Conservation (phyloP, 805 yeast genomes). For the Barnettozyma populi region DNA sequence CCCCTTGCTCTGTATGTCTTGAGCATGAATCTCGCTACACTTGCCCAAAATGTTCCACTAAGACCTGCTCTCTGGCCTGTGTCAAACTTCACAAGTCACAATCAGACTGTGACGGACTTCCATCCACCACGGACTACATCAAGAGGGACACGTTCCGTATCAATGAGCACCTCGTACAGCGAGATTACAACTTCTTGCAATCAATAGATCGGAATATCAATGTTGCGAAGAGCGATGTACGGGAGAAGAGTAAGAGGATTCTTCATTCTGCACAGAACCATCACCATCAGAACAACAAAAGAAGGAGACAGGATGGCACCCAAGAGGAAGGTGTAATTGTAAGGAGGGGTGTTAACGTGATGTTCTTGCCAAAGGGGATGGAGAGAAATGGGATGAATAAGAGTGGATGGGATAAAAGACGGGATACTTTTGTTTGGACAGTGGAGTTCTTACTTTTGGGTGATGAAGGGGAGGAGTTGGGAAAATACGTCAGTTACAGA, state of each 20-base stretch:
- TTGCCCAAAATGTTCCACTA: slow-evolving; percentile 71
- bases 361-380: slow-evolving; percentile 69
- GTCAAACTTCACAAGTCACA: slow-evolving; percentile 63
- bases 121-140: slow-evolving; percentile 57
- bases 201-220: slow-evolving; percentile 53
- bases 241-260: slow-evolving; percentile 39
- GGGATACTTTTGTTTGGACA: slow-evolving; percentile 68
- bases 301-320: slow-evolving; percentile 4
- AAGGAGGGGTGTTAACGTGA: slow-evolving; percentile 63
- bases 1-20: slow-evolving; percentile 41
- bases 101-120: slow-evolving; percentile 58
- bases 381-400: slow-evolving; percentile 56
- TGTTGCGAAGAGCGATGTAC: slow-evolving; percentile 50
- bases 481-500: slow-evolving; percentile 33
- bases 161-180: slow-evolving; percentile 40
- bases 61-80: slow-evolving; percentile 69
- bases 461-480: slow-evolving; percentile 23
- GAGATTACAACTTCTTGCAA: slow-evolving; percentile 78
- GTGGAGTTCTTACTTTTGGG: slow-evolving; percentile 59
- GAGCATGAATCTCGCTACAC: slow-evolving; percentile 49
- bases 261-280: slow-evolving; percentile 17
- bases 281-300: slow-evolving; percentile 16
- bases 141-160: slow-evolving; percentile 41
- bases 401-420: slow-evolving; percentile 62
- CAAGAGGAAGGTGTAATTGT: slow-evolving; percentile 23